These are phyloP conservation scores for Hanseniaspora clermontiae DNA, from an alignment of 805 yeast genomes.

Conservation along the genomic window DNA sequence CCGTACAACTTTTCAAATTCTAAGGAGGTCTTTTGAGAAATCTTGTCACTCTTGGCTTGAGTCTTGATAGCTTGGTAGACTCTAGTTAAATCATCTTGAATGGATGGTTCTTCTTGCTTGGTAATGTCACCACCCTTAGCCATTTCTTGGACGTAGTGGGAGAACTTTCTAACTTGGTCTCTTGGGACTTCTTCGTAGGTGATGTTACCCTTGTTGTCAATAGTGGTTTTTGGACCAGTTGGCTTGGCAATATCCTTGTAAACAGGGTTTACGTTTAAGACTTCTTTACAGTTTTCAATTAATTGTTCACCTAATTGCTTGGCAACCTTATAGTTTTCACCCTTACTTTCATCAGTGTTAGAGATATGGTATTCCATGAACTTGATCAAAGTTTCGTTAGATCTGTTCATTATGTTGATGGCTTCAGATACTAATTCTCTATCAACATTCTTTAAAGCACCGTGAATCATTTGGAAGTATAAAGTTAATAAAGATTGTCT, in stretches of 20 bases:
- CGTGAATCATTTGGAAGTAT: conserved; percentile 93
- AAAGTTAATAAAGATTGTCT: conserved; percentile 89
- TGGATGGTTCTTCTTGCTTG: conserved; percentile 52
- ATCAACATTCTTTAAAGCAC: conserved; percentile 78
- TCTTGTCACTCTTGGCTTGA: conserved; percentile 39
- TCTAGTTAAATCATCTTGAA: conserved; percentile 72
- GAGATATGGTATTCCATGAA: conserved; percentile 79
- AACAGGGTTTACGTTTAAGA: conserved; percentile 66
- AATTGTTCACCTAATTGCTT: conserved; percentile 82
- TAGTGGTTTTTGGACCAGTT: conserved; percentile 84
- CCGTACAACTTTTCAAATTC: conserved; percentile 63
- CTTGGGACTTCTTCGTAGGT: conserved; percentile 74
- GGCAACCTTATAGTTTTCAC: conserved; percentile 86
- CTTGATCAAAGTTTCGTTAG: conserved; percentile 83
- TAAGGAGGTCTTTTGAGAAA: conserved; percentile 49
- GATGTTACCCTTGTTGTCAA: conserved; percentile 80
- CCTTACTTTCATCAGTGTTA: conserved; percentile 59
- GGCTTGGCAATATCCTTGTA: conserved; percentile 91
- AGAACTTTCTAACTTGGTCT: conserved; percentile 83
- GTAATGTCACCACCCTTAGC: conserved; percentile 87
- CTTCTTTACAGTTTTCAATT: conserved; percentile 90
- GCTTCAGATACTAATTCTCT: conserved; percentile 94
- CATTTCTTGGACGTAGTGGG: conserved; percentile 92
- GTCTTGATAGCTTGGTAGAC: conserved; percentile 71
- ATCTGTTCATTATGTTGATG: conserved; percentile 93